phyloP scores from a whole-genome alignment of 805 yeast species.

The Ogataea kodamae region DNA sequence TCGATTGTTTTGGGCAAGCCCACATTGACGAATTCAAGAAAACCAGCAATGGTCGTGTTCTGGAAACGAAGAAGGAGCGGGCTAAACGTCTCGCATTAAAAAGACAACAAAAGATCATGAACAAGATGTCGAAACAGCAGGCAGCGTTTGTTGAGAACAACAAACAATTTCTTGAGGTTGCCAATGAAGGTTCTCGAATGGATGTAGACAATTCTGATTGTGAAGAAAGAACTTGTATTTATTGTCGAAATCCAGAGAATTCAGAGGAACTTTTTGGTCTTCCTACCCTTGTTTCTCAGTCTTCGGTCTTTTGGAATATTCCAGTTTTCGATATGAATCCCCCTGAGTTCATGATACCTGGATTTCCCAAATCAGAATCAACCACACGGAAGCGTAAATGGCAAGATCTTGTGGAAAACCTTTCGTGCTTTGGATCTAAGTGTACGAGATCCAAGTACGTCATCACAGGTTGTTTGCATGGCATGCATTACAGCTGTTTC shows the following conservation, averaged over 20 bases:
- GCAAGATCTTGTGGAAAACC: constrained; percentile 26
- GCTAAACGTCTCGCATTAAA: constrained; percentile 56
- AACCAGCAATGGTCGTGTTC: constrained; percentile 38
- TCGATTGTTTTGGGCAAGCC: constrained; percentile 55
- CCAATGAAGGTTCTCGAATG: constrained; percentile 8
- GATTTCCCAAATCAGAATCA: constrained; percentile 9
- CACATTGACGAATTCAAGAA: constrained; percentile 48
- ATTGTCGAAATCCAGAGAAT: constrained; percentile 55
- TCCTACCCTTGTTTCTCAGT: constrained; percentile 46
- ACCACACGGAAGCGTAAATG: constrained; percentile 14
- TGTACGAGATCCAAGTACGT: constrained; percentile 32
- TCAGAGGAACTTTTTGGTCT: constrained; percentile 50
- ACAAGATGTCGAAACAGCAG: constrained; percentile 57
- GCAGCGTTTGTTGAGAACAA: constrained; percentile 41
- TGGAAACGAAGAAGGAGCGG: constrained; percentile 55
- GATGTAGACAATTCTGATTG: constrained; percentile 20
- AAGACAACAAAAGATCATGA: constrained; percentile 58
- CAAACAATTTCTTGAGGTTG: constrained; percentile 24
- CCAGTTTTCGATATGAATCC: constrained; percentile 35
- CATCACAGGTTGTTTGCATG: constrained; percentile 49
- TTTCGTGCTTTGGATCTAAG: constrained; percentile 26
- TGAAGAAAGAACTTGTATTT: constrained; percentile 43
- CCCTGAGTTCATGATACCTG: constrained; percentile 25
- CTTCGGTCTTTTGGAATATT: constrained; percentile 49
- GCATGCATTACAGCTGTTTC: constrained; percentile 48